Conservation (phyloP, 2,329 filamentous ascomycete species). For the Aspergillus candidus region DNA sequence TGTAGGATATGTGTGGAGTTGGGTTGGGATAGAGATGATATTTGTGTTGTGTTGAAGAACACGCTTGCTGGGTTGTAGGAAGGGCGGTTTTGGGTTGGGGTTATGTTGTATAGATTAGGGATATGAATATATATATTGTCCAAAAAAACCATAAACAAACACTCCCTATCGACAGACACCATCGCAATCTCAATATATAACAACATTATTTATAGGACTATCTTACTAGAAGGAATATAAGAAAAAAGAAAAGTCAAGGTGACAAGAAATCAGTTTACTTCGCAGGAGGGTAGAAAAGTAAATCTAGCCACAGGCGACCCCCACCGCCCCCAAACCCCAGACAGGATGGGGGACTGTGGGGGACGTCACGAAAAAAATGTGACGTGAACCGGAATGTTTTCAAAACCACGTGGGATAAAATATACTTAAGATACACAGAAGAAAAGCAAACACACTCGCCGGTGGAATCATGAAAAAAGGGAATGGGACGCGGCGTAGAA, state of each 20-base stretch:
- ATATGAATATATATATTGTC: not conserved
- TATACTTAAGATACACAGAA: constrained; percentile 35
- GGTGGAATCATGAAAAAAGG: constrained; percentile 27
- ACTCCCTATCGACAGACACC: not conserved
- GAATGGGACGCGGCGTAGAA: constrained; percentile 10
- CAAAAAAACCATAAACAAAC: not conserved
- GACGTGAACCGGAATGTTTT: constrained; percentile 19
- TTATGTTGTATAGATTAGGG: no score
- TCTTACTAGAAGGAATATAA: not conserved
- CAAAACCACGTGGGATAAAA: constrained; percentile 23
- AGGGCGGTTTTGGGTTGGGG: no score
- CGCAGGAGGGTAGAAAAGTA: constrained; percentile 14
- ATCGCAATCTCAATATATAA: not conserved
- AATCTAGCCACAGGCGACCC: constrained; percentile 17
- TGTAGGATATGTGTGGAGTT: no score
- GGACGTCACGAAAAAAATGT: constrained; percentile 17
- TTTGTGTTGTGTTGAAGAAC: no score
- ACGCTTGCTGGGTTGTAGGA: no score
- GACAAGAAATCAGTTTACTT: constrained; percentile 14
- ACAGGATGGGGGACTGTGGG: not conserved
- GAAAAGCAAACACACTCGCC: constrained; percentile 24
- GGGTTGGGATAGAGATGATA: no score
- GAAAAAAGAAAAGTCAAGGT: not conserved
- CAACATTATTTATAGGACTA: not conserved
- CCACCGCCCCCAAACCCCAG: constrained; percentile 9